Base-by-base conservation (phyloP, 2,329 filamentous ascomycete species). In the Arthrinium puccinioides region DNA sequence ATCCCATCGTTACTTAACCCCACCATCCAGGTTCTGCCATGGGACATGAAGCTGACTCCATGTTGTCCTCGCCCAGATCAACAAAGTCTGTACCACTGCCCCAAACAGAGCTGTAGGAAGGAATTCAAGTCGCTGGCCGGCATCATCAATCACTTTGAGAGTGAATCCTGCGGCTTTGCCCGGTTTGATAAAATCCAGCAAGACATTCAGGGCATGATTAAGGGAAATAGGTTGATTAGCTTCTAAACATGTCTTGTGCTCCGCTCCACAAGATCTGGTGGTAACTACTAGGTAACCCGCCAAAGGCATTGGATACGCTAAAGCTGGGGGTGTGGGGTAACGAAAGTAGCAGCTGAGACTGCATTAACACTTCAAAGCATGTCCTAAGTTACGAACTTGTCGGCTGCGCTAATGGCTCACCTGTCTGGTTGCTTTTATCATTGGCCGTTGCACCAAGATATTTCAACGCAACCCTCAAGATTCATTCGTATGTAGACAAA, bases 111-210 rank as follows among this genome's bases (percentile, higher is more conserved):
- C 10, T 69, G 65, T 38, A 18, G 39, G 1, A 45, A 30, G 11
- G 55, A 69, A 9, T 69, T 67, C 39, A 62, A 48, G 33, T 60
- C 52, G 2, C 43, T 70, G 6, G 63, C 61, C 2, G 57, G 44
- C 1, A 40, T 64, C 6, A 54, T 67, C 42, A 66, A 64, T 38
- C 65, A 69, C 28, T 44, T 66, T 11, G 66, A 70, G 48, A 68
- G 64, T 45, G 64, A 67, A 44, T 43, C 43, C 4, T 70, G 66
- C 36, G 52, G 56, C 4, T 61, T 46, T 24, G 62, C 59, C 41
- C 53, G 57, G 4, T 67, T 69, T 32, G 49, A 57, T 15, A 48
- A 45, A 1, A 58, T 40, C 13, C 38, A 40, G 14, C 28, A 13
- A 5, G 21, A 13, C 15, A 27, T 40, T 27, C 28, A 30, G 21